Evolutionary conservation across 1,284 basidiomycete species (phyloP).

Genomic region (Boletus semigastroideus): DNA sequence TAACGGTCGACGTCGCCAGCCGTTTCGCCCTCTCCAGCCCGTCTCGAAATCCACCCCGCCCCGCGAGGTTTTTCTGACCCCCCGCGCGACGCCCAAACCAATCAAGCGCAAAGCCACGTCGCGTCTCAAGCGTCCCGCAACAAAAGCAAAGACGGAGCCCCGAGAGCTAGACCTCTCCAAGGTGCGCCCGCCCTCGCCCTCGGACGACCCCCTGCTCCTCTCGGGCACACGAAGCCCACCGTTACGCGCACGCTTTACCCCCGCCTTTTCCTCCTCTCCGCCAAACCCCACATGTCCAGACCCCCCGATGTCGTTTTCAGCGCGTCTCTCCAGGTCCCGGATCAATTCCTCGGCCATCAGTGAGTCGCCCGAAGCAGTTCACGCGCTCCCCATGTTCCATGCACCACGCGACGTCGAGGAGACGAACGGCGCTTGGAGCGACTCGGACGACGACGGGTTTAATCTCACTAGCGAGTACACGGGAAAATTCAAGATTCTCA

Average conservation of each 20-base stretch:
- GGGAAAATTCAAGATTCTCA: constrained; percentile 54
- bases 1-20: constrained; percentile 11
- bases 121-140: constrained; percentile 19
- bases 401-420: constrained; percentile 19
- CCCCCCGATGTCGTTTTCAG: constrained; percentile 18
- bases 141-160: constrained; percentile 57
- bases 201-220: constrained; percentile 69
- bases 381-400: constrained; percentile 34
- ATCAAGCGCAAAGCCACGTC: constrained; percentile 37
- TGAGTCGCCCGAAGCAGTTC: constrained; percentile 1
- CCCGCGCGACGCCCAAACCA: constrained; percentile 35
- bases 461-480: constrained; percentile 59
- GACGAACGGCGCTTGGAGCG: constrained; percentile 32
- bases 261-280: constrained; percentile 30
- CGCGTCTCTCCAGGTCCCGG: constrained; percentile 17
- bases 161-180: constrained; percentile 59
- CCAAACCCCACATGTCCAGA: neutral
- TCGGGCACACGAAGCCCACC: constrained; percentile 35
- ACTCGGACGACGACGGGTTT: constrained; percentile 35
- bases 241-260: constrained; percentile 26
- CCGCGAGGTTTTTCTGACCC: constrained; percentile 46
- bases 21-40: constrained; percentile 25
- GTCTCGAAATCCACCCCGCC: constrained; percentile 61
- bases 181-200: constrained; percentile 68
- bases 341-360: neutral